These are phyloP conservation scores for Medicago ruthenica DNA, from an alignment of 306 rosid species.

Conservation along the genomic window DNA sequence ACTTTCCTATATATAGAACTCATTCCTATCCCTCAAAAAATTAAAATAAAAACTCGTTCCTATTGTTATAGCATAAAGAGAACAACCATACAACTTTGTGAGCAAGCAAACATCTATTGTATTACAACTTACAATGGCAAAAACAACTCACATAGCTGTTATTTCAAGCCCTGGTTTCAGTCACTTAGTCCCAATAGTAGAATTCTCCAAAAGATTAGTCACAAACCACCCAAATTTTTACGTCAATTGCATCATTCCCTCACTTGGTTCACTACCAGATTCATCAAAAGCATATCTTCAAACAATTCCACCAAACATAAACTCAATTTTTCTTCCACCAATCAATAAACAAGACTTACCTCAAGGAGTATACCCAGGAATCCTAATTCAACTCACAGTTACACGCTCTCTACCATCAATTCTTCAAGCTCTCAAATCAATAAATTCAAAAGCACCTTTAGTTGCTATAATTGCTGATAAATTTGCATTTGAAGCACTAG, in stretches of 20 bases:
- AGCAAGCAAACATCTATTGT: too few relatives aligned
- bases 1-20: too few relatives aligned
- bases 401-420: conserved; percentile 44
- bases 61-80: too few relatives aligned
- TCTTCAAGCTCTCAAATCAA: conserved; percentile 27
- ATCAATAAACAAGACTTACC: conserved; percentile 36
- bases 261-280: conserved; percentile 40
- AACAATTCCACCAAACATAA: conserved; percentile 54
- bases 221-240: conserved; percentile 41
- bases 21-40: too few relatives aligned
- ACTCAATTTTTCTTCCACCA: conserved; percentile 52
- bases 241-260: conserved; percentile 55
- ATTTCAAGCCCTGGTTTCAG: conserved; percentile 50
- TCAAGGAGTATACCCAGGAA: conserved; percentile 7
- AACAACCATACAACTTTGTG: too few relatives aligned
- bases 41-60: too few relatives aligned
- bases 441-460: conserved; percentile 26
- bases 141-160: conserved; percentile 37
- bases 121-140: conserved; percentile 37
- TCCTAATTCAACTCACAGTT: conserved; percentile 29
- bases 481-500: conserved; percentile 38
- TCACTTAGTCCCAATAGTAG: conserved; percentile 49
- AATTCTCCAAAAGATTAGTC: conserved; percentile 46
- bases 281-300: conserved; percentile 47
- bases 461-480: conserved; percentile 38